Percentiles rank a stretch among this genome's conserved stretches.
These are phyloP conservation scores for Penicillium macrosclerotiorum DNA, from an alignment of 495 filamentous ascomycete genomes.

Conservation along the genomic window DNA sequence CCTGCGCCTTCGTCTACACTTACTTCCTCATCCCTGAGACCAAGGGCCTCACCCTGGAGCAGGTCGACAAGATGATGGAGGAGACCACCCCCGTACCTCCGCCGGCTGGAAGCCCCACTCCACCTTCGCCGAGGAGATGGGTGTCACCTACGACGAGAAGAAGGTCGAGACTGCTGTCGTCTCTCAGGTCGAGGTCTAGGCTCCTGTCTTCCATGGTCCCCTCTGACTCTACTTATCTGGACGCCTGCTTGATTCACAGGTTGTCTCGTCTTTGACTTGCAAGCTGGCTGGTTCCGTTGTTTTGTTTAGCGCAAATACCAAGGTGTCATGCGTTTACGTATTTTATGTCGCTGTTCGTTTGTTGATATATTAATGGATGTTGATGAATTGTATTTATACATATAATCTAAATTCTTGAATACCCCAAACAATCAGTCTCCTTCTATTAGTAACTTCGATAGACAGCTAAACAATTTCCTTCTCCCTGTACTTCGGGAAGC, in stretches of 20 bases:
- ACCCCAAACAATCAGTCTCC: no score
- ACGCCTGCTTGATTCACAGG: no score
- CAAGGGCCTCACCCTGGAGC: conserved; percentile 83
- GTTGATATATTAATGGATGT: conserved; percentile 8
- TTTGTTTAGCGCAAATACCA: conserved; percentile 24
- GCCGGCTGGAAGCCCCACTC: conserved; percentile 69
- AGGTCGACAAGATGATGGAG: conserved; percentile 89
- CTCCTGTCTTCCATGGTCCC: not conserved
- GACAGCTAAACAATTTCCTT: no score
- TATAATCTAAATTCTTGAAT: conserved; percentile 6
- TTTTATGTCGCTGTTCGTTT: conserved; percentile 9
- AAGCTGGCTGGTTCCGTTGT: conserved; percentile 8
- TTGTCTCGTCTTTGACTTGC: conserved; percentile 3
- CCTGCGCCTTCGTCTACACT: conserved; percentile 63
- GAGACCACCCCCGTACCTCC: conserved; percentile 75
- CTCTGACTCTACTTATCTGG: no score
- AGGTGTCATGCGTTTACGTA: conserved; percentile 14
- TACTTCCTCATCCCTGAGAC: conserved; percentile 84
- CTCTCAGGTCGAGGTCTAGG: conserved; percentile 34
- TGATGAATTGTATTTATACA: conserved; percentile 17
- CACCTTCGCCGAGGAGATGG: conserved; percentile 70
- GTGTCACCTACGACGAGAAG: conserved; percentile 45
- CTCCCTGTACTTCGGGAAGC: no score
- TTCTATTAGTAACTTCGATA: no score
- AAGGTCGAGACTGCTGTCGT: conserved; percentile 29